Conservation (phyloP, 2,329 filamentous ascomycete species). For the Amauroascus niger region DNA sequence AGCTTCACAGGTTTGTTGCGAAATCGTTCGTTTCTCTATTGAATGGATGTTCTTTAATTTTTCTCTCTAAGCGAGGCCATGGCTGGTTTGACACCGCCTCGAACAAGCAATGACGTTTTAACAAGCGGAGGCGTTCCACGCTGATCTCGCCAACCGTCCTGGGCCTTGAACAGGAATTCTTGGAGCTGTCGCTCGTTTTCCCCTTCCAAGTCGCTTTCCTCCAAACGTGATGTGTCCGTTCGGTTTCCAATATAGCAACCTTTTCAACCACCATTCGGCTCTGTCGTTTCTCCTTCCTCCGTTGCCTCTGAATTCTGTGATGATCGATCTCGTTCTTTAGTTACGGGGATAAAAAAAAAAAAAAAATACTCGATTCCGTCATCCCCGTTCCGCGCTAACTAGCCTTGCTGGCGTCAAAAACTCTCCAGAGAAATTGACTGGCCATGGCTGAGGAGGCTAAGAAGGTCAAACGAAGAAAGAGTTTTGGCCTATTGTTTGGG, state of each 20-base stretch:
- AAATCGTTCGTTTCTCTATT: background rate
- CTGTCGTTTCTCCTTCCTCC: background rate
- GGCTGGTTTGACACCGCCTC: background rate
- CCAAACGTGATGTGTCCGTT: background rate
- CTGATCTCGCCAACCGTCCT: background rate
- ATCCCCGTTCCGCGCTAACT: constrained; percentile 9
- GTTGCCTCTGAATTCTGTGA: background rate
- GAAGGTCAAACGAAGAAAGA: constrained; percentile 13
- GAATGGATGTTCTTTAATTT: background rate
- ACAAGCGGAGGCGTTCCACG: background rate
- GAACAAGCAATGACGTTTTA: constrained; percentile 2
- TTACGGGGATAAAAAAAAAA: no score
- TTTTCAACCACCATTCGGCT: no score
- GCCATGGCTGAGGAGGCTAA: constrained; percentile 11
- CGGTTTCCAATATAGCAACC: constrained; percentile 5
- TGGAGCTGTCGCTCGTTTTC: constrained; percentile 2
- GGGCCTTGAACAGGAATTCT: background rate
- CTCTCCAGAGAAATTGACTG: background rate
- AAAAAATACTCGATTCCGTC: constrained; percentile 13
- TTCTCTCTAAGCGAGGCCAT: background rate
- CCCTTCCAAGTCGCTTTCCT: background rate
- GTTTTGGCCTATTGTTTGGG: constrained; percentile 10
- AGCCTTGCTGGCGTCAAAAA: constrained; percentile 7
- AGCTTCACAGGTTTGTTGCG: background rate
- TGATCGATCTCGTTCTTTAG: no score